Evolutionary conservation across 129 eudicot species (phyloP), one percentile per base, ranked within the genome.

Genomic region (Arctium lappa): DNA sequence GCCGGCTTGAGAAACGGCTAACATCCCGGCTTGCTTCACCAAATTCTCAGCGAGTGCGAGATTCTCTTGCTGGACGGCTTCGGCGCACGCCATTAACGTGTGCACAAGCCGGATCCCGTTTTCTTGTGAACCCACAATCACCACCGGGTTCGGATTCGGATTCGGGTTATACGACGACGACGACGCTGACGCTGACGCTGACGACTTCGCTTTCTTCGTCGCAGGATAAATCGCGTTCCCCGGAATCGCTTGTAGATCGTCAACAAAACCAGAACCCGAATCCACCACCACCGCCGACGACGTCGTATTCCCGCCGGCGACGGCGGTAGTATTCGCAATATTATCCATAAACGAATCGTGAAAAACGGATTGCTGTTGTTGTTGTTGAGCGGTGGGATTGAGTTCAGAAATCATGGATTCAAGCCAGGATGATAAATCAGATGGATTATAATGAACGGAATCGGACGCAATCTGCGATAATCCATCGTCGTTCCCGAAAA

Each of bases 11-110:
- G 91, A 87, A 0, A 88, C 94, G 3, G 98, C 94, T 9, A 94
- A 38, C 68, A 79, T 80, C 9, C 98, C 94, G 18, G 91, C 89
- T 63, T 94, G 91, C 39, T 90, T 89, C 11, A 94, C 91, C 31
- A 94, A 62, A 5, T 77, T 90, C 22, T 92, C 95, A 1, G 94
- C 98, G 1, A 94, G 37, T 10, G 63, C 48, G 4, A 85, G 8
- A 60, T 94, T 92, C 30, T 88, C 90, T n/a, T 86, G 83, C 6
- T 94, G 92, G 0, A 94, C 85, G 2, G 97, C 97, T 86, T 94
- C 97, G 0, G 98, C 98, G 46, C 98, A 92, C 11, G 98, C 98
- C 98, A 94, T 90, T 66, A 94, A 73, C 2, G 92, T 86, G 32
- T 92, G 97, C 42, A 94, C 97, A 2, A 94, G 85, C 42, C 98